phyloP scores from a whole-genome alignment of 495 filamentous ascomycete genomes.

The Melanomma pulvis-pyrius region DNA sequence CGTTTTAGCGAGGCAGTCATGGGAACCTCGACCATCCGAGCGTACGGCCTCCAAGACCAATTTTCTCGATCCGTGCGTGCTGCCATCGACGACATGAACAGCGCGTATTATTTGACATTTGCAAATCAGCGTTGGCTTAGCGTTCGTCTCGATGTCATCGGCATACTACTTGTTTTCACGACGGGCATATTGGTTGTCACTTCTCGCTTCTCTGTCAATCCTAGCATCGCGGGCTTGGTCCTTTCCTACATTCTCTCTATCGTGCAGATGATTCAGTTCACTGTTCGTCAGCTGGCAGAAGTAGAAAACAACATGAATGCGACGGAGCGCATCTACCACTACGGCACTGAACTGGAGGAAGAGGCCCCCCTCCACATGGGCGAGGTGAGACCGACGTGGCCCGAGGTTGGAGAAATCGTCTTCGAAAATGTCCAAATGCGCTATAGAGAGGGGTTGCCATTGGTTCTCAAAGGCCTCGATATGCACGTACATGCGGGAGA shows the following conservation, averaged over 20 bases:
- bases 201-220: constrained; percentile 82
- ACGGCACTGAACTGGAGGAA: constrained; percentile 82
- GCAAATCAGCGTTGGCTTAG: constrained; percentile 93
- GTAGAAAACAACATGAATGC: constrained; percentile 98
- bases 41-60: constrained; percentile 76
- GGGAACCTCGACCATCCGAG: constrained; percentile 81
- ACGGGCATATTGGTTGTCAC: constrained; percentile 91
- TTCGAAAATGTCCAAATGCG: constrained; percentile 90
- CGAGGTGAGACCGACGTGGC: constrained; percentile 73
- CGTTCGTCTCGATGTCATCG: constrained; percentile 79
- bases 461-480: constrained; percentile 76
- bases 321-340: constrained; percentile 91
- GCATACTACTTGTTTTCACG: constrained; percentile 79
- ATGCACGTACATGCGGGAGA: constrained; percentile 83
- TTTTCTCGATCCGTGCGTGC: constrained; percentile 70
- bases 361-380: constrained; percentile 77
- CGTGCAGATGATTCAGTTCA: constrained; percentile 96
- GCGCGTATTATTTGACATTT: constrained; percentile 91
- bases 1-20: constrained; percentile 86
- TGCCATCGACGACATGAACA: constrained; percentile 86
- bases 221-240: constrained; percentile 83
- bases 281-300: constrained; percentile 90
- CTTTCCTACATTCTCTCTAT: constrained; percentile 91
- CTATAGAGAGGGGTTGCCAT: constrained; percentile 78
- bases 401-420: constrained; percentile 78